Evolutionary conservation across 2,329 filamentous ascomycete genomes (phyloP).

Genomic region (Tolypocladium cylindrosporum): DNA sequence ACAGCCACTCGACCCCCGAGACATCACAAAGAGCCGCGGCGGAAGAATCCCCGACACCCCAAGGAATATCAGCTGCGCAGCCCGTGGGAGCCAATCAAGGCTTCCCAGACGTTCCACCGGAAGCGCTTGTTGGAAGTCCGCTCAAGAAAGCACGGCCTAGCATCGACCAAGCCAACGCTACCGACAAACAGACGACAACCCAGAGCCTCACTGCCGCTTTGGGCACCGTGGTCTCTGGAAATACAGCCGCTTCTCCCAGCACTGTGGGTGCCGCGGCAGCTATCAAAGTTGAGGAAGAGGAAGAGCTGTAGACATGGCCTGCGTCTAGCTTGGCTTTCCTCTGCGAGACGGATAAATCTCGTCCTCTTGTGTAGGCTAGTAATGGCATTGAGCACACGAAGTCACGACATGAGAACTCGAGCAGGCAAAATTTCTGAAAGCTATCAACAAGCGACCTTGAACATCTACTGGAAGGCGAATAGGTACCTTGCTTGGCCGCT

Average conservation of each 20-base stretch:
- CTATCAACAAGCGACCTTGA: neutral
- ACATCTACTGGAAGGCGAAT: neutral
- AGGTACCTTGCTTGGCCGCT: neutral
- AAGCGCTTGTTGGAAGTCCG: slow-evolving; percentile 52
- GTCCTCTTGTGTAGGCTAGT: neutral
- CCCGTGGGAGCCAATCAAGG: slow-evolving; percentile 17
- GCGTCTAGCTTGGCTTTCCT: neutral
- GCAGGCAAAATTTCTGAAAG: neutral
- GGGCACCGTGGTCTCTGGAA: slow-evolving; percentile 17
- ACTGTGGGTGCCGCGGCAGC: neutral
- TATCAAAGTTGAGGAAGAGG: neutral
- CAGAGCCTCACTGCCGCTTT: slow-evolving; percentile 26
- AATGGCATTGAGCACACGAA: neutral
- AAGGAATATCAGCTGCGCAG: slow-evolving; percentile 3
- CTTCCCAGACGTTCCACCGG: slow-evolving; percentile 21
- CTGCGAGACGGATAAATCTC: neutral
- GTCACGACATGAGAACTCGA: neutral
- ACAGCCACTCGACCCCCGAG: slow-evolving; percentile 30
- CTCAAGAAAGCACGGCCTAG: slow-evolving; percentile 67
- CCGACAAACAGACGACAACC: slow-evolving; percentile 15
- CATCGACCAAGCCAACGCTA: slow-evolving; percentile 17
- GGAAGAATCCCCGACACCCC: slow-evolving; percentile 31
- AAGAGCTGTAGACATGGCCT: neutral
- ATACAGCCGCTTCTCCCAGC: slow-evolving; percentile 2
- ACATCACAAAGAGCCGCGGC: slow-evolving; percentile 26